phyloP scores from a whole-genome alignment of 176 grass and related monocot genomes.

The Ampelocalamus luodianensis region DNA sequence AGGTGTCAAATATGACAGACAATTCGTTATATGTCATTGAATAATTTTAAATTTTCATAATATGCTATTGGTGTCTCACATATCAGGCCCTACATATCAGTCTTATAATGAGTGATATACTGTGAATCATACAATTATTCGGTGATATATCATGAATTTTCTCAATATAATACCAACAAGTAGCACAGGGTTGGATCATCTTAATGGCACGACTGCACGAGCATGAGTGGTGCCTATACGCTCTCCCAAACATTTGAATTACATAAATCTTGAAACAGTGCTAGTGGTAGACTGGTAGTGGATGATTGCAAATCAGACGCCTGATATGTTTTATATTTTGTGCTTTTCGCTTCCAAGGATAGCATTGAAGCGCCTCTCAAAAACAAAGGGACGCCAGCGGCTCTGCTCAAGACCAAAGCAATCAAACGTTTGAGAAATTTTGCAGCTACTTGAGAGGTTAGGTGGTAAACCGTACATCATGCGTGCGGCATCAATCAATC shows the following conservation, averaged over 20 bases:
- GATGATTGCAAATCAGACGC: not conserved
- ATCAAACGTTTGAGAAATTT: not conserved
- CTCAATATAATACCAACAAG: not conserved
- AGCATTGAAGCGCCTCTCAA: not conserved
- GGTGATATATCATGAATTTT: too few species aligned
- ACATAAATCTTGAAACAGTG: too few species aligned
- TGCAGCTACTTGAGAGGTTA: not conserved
- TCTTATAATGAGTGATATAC: too few species aligned
- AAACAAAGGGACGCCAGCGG: not conserved
- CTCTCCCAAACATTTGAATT: not conserved
- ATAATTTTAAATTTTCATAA: too few species aligned
- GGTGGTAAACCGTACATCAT: not conserved
- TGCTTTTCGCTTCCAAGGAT: not conserved
- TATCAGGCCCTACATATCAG: too few species aligned
- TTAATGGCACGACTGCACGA: too few species aligned
- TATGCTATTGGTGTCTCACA: too few species aligned
- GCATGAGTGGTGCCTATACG: not conserved
- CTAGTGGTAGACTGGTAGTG: not conserved
- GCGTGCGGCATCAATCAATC: conserved; percentile 17
- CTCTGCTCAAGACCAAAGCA: not conserved
- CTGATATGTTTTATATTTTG: not conserved
- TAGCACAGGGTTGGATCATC: not conserved
- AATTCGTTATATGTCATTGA: too few species aligned
- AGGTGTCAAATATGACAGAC: too few species aligned
- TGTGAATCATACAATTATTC: too few species aligned